Evolutionary conservation across 306 rosid species (phyloP), one percentile per base, ranked within the genome.

Genomic region (Acmispon strigosus): DNA sequence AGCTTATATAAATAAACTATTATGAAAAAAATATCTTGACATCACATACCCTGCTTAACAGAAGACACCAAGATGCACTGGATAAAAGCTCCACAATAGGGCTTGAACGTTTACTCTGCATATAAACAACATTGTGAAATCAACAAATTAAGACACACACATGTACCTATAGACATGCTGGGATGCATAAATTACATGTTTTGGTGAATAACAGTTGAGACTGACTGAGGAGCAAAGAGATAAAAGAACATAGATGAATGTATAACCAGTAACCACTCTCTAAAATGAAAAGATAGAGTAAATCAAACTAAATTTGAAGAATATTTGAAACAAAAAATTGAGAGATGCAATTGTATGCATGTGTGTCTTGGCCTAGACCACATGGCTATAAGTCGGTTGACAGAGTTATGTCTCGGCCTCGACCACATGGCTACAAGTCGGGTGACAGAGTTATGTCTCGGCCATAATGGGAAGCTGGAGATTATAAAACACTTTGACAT

Each of bases 1-100:
- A 36, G 41, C 7, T 43, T 54, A 10, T 45, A 19, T 17, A 59
- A 50, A 42, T 24, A 70, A 27, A 44, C 13, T 64, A 57, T 53
- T 10, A 50, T 8, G 8, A 18, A 10, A 50, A 29, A 43, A 20
- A 3, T 14, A 3, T 14, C 1, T 14, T 34, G 29, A 60, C 13
- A 44, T 64, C 69, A 14, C 85, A 45, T 90, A 93, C 98, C 92
- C 98, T 83, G 49, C 82, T 82, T 41, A 88, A 84, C 17, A 93
- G 82, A 83, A 66, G 78, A 74, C 77, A 58, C 98, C 97, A 93
- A 29, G 85, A 85, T 16, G 88, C 55, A 79, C 79, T 57, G 66
- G 85, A 79, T 57, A 93, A 73, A 65, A 87, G 85, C 71, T 86
- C 87, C 76, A 84, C 72, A 34, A 56, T 61, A 48, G 78, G 64